Conservation (phyloP, 768 basidiomycete species). For the Termitomyces sp. region DNA sequence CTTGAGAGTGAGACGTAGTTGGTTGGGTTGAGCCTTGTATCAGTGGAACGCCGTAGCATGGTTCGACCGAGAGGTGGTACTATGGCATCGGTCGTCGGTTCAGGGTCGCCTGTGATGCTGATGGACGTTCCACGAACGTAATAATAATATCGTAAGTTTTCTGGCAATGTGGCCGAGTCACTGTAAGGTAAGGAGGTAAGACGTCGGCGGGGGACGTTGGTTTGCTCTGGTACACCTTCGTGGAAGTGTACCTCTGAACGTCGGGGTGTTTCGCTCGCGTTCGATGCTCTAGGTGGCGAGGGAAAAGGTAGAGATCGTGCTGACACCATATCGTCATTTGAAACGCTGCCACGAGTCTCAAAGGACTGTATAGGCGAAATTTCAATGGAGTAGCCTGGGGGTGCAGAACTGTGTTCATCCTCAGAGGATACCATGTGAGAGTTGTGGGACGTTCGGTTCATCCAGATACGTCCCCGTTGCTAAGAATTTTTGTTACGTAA, state of each 20-base stretch:
- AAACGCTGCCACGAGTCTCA: background rate
- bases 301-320: background rate
- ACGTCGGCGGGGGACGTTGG: background rate
- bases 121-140: constrained; percentile 7
- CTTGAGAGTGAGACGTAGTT: constrained; percentile 28
- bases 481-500: background rate
- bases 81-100: background rate
- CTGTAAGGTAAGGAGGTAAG: constrained; percentile 5
- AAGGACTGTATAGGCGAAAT: background rate
- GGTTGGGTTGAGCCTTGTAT: constrained; percentile 14
- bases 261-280: background rate
- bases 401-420: background rate
- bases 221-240: background rate
- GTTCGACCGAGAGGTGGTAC: background rate
- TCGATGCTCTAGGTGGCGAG: background rate
- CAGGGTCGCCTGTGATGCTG: constrained; percentile 1
- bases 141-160: constrained; percentile 4
- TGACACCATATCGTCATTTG: background rate
- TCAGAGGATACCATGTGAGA: background rate
- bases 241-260: background rate
- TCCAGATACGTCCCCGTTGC: background rate
- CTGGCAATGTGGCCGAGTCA: background rate
- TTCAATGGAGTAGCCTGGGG: background rate
- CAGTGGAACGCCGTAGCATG: background rate
- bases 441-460: background rate